These are phyloP conservation scores for Ormosia semicastrata DNA, from an alignment of 306 rosid genomes.

Conservation along the genomic window DNA sequence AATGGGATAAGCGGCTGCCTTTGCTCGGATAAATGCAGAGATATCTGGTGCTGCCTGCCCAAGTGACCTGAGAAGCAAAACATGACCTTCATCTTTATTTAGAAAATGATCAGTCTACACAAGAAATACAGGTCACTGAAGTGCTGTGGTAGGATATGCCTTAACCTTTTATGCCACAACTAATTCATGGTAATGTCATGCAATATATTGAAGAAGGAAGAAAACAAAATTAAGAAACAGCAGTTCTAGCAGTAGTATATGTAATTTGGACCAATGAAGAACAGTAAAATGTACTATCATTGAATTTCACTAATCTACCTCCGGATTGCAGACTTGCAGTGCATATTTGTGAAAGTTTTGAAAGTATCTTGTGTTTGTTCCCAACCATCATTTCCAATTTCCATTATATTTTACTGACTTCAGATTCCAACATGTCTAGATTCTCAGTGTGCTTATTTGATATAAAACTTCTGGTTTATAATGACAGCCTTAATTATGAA, in stretches of 20 bases:
- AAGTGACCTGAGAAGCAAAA: slow-evolving; percentile 61
- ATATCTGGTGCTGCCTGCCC: slow-evolving; percentile 96
- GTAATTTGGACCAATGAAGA: not conserved
- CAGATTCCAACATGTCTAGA: no score
- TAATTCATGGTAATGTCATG: not conserved
- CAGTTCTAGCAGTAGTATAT: not conserved
- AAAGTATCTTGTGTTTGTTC: not conserved
- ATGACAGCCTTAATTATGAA: not conserved
- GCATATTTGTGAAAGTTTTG: not conserved
- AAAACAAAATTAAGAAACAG: not conserved
- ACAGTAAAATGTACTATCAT: not conserved
- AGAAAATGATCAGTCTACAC: not conserved
- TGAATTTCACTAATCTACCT: not conserved
- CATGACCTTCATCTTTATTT: slow-evolving; percentile 6
- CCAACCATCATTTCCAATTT: not conserved
- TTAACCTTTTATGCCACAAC: not conserved
- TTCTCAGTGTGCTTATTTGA: not conserved
- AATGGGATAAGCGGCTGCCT: slow-evolving; percentile 92
- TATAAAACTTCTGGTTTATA: not conserved
- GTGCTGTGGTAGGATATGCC: not conserved
- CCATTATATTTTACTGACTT: no score
- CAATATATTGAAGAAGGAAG: not conserved
- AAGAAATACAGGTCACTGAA: not conserved
- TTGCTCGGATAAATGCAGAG: slow-evolving; percentile 82
- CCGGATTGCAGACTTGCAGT: no score